Conservation (phyloP, 2,329 filamentous ascomycete species). For the Xylaria sp. region DNA sequence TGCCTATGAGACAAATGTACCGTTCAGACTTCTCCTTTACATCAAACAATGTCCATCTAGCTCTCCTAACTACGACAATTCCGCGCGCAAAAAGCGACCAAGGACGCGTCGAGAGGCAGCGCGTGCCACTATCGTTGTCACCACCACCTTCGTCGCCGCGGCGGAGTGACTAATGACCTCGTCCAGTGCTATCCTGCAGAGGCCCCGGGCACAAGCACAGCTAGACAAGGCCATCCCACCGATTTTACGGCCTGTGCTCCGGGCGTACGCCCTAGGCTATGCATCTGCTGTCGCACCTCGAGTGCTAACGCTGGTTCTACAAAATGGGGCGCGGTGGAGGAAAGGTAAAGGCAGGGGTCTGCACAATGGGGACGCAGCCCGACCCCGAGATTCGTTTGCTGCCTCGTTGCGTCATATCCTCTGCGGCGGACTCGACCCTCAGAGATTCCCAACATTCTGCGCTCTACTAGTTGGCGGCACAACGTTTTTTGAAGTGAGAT, state of each 20-base stretch:
- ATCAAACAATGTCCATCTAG: no score
- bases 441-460: slow-evolving; percentile 72
- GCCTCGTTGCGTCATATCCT: slow-evolving; percentile 57
- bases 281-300: slow-evolving; percentile 68
- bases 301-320: slow-evolving; percentile 64
- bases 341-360: slow-evolving; percentile 49
- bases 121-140: slow-evolving; percentile 21
- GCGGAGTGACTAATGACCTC: slow-evolving; percentile 43
- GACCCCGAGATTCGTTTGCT: slow-evolving; percentile 47
- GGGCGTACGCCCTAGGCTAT: slow-evolving; percentile 71
- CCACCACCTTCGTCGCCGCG: neutral
- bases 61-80: neutral
- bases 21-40: neutral
- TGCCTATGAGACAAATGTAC: neutral
- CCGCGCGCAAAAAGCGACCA: neutral
- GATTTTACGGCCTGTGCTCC: slow-evolving; percentile 64
- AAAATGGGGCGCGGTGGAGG: slow-evolving; percentile 57
- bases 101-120: slow-evolving; percentile 28
- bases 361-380: slow-evolving; percentile 37
- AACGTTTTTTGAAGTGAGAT: slow-evolving; percentile 68
- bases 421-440: slow-evolving; percentile 62
- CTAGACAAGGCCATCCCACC: slow-evolving; percentile 58
- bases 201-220: slow-evolving; percentile 39
- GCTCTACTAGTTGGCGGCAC: slow-evolving; percentile 69
- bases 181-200: slow-evolving; percentile 34